A percentile compares a stretch with the other conserved stretches of the same genome.
These are phyloP conservation scores for Hydnum rufescens DNA, from an alignment of 768 basidiomycete genomes.

Conservation along the genomic window DNA sequence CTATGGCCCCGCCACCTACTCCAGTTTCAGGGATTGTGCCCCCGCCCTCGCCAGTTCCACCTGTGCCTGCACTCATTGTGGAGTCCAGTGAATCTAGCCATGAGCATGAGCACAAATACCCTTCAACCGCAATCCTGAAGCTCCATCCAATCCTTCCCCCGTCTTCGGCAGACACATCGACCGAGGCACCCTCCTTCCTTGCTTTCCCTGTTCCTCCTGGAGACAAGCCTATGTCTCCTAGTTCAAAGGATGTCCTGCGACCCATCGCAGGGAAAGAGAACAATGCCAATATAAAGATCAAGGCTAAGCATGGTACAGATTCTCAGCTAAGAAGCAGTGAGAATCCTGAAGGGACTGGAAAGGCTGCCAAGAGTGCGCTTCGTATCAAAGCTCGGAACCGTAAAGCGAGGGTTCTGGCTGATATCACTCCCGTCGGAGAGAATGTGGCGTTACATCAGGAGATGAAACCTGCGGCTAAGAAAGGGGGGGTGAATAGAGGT, in stretches of 20 bases:
- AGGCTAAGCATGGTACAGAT: neutral
- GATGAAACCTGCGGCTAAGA: neutral
- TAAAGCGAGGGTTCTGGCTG: neutral
- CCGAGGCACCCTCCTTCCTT: no score
- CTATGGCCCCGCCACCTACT: no score
- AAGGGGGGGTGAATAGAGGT: neutral
- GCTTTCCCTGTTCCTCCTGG: no score
- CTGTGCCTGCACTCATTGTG: no score
- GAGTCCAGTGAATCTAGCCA: no score
- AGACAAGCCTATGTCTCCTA: no score
- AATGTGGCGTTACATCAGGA: slow-evolving; percentile 3
- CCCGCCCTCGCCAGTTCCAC: no score
- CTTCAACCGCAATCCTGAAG: no score
- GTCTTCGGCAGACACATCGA: no score
- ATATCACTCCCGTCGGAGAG: neutral
- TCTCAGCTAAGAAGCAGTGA: neutral
- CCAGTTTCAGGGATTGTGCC: no score
- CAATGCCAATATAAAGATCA: neutral
- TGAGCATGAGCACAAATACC: no score
- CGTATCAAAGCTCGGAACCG: neutral
- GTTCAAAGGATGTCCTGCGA: neutral
- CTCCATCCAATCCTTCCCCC: no score
- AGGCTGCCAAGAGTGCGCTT: neutral
- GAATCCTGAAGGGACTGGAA: neutral
- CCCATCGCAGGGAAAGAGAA: neutral